Evolutionary conservation across 2,329 filamentous ascomycete genomes (phyloP), one percentile per base, ranked within the genome.

Genomic region (Aureobasidium pullulans): DNA sequence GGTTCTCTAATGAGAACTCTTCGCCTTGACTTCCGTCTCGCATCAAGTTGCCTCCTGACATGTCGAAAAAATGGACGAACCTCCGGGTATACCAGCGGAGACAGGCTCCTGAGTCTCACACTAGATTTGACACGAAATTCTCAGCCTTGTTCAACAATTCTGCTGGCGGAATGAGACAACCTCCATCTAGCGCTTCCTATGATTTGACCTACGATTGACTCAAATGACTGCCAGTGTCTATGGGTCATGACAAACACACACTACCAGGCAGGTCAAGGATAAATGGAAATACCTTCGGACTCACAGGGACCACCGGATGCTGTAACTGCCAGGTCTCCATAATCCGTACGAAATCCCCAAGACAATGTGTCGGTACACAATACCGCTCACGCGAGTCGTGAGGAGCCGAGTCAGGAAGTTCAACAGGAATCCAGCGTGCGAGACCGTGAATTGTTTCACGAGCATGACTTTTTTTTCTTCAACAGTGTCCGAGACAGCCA

Each of bases 401-500:
- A 44, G 19, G n/a, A 11, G 15, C 40, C 40, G 40, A 56, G 39
- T 44, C 52, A 44, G 40, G 31, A 11, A n/a, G 34, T 37, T 32
- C n/a, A 32, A 43, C n/a, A 23, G 28, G 9, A 15, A 31, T 32
- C 13, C 40, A 46, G 39, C 19, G 31, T 37, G n/a, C 50, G 6
- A 44, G 19, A 4, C 29, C 40, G 9, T 56, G 31, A 13, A 13
- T 7, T 44, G 29, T 56, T 46, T 56, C 52, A 37, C 31, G 32
- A 31, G 37, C 40, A 44, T 34, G 19, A n/a, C 31, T 29, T 29
- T 34, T 34, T 23, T 15, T 19, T 3, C 2, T 28, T 13, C 9
- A 31, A 43, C 37, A 43, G 5, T n/a, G 52, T n/a, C 52, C 52
- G 52, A 56, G 52, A 56, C 52, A 44, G 50, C 50, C 32, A 13